These are phyloP conservation scores for Gryganskiella cystojenkinii DNA, from an alignment of 192 early-diverging fungal genomes.

Conservation along the genomic window DNA sequence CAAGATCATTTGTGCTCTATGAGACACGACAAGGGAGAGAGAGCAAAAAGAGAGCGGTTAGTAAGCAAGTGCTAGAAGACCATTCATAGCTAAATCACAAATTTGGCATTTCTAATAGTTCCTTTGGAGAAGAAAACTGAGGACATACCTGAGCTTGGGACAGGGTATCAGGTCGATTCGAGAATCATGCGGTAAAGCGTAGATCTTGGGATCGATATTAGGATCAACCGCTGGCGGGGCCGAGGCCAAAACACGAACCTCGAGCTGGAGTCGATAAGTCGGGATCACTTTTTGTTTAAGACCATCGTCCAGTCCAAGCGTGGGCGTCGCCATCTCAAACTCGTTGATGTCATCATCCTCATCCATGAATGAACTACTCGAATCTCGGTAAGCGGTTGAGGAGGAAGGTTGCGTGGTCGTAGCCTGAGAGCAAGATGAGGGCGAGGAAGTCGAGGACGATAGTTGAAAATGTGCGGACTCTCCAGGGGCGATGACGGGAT, in stretches of 20 bases:
- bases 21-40: no score
- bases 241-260: constrained; percentile 43
- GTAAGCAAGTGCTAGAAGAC: no score
- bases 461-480: constrained; percentile 5
- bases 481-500: constrained; percentile 30
- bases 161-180: constrained; percentile 57
- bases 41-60: no score
- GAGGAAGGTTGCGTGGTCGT: not conserved
- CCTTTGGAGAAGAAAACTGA: no score
- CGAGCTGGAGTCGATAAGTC: constrained; percentile 27
- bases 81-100: no score
- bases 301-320: constrained; percentile 38
- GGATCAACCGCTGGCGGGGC: constrained; percentile 42
- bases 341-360: constrained; percentile 31
- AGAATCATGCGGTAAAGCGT: constrained; percentile 45
- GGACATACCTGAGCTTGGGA: constrained; percentile 25
- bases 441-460: not conserved
- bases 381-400: constrained; percentile 1
- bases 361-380: constrained; percentile 26
- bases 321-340: constrained; percentile 18
- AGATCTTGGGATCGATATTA: constrained; percentile 49
- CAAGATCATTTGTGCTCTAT: constrained; percentile 48
- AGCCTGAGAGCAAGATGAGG: not conserved
- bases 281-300: constrained; percentile 47
- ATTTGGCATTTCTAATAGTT: no score